A percentile compares a stretch with the other conserved stretches of the same genome.
These are phyloP conservation scores for Globisporangium canariense DNA, from an alignment of 352 stramenopile species.

Conservation along the genomic window DNA sequence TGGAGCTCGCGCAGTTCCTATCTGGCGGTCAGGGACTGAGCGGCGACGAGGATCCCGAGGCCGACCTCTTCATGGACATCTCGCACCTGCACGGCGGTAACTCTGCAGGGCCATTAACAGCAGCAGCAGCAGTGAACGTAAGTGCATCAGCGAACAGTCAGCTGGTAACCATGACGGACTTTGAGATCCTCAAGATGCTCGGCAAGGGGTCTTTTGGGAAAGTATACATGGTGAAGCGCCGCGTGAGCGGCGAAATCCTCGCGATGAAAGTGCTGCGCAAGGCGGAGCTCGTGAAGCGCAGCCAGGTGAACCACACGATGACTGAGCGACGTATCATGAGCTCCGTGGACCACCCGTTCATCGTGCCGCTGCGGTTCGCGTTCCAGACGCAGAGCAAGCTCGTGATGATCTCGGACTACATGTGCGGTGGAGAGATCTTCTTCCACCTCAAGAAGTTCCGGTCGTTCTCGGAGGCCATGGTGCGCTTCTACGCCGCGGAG, in stretches of 20 bases:
- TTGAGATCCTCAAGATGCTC: constrained; percentile 98
- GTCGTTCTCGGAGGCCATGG: constrained; percentile 87
- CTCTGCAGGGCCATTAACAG: not conserved
- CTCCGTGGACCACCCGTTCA: constrained; percentile 94
- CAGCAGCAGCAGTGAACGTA: not conserved
- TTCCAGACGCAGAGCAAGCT: constrained; percentile 91
- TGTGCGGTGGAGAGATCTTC: constrained; percentile 90
- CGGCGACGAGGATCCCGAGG: constrained; percentile 58
- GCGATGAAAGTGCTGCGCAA: constrained; percentile 90
- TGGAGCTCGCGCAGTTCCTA: constrained; percentile 72
- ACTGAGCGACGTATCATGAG: constrained; percentile 87
- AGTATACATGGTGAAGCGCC: constrained; percentile 96
- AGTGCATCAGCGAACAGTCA: constrained; percentile 2
- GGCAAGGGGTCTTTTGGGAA: constrained; percentile 97
- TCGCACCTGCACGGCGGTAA: constrained; percentile 17
- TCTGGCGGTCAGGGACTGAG: constrained; percentile 31
- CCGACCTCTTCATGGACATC: constrained; percentile 43
- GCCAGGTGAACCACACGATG: constrained; percentile 87
- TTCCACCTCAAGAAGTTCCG: constrained; percentile 91
- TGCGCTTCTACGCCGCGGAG: constrained; percentile 93
- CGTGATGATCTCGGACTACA: constrained; percentile 91
- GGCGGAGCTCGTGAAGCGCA: constrained; percentile 84
- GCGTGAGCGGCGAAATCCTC: constrained; percentile 57
- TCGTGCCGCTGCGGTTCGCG: constrained; percentile 92
- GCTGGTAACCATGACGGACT: constrained; percentile 80